These are phyloP conservation scores for Daedaleopsis nitida DNA, from an alignment of 768 basidiomycete genomes.

Conservation along the genomic window DNA sequence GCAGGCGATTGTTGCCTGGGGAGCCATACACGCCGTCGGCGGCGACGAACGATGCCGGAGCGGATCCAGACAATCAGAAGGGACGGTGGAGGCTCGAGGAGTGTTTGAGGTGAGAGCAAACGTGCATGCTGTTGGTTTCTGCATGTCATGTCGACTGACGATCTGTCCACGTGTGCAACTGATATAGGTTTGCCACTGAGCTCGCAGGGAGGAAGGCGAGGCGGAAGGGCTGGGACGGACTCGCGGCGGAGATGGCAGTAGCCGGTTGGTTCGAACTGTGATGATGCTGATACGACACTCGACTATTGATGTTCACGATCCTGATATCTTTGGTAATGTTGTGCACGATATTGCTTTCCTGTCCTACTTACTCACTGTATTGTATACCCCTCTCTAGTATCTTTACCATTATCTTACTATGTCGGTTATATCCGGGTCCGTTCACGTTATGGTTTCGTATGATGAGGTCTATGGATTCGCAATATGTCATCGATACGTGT, in stretches of 20 bases:
- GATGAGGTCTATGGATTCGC: too few relatives aligned
- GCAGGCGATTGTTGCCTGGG: conserved; percentile 70
- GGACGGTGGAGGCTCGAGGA: conserved; percentile 81
- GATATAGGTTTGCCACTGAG: conserved; percentile 77
- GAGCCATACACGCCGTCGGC: conserved; percentile 63
- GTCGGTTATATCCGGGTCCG: neutral
- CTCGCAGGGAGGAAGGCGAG: conserved; percentile 76
- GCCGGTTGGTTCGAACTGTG: conserved; percentile 72
- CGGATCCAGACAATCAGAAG: conserved; percentile 21
- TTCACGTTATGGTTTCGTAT: too few relatives aligned
- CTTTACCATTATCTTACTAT: neutral
- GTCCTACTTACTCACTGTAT: neutral
- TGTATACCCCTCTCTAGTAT: neutral
- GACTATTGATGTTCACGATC: neutral
- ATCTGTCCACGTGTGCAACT: neutral
- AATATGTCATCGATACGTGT: too few relatives aligned
- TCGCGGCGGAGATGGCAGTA: conserved; percentile 71
- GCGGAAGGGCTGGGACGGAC: conserved; percentile 61
- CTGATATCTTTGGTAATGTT: neutral
- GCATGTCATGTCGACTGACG: neutral
- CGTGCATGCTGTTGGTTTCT: neutral
- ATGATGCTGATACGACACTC: neutral
- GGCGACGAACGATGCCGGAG: conserved; percentile 9
- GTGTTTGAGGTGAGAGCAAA: conserved; percentile 61
- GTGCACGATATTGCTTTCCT: neutral